A percentile compares a stretch with the other conserved stretches of the same genome.
Evolutionary conservation across 2,329 filamentous ascomycete species (phyloP).

Genomic region (Clonostachys sp.): DNA sequence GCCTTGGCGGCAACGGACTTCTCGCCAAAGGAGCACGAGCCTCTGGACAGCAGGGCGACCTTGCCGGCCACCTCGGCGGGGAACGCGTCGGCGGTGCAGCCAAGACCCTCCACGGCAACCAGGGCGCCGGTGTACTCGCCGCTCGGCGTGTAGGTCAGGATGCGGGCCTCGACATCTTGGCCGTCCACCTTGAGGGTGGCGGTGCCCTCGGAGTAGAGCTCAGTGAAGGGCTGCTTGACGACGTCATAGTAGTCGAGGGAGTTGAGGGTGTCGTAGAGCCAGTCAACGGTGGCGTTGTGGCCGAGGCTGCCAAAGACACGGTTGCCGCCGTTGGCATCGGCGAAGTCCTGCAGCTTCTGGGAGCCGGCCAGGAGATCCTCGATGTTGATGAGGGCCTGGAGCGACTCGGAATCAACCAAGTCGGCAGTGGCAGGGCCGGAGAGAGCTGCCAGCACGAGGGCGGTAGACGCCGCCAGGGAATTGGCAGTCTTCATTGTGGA

Average conservation of each 20-base stretch:
- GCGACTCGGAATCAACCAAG: slow-evolving; percentile 27
- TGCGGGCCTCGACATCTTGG: slow-evolving; percentile 12
- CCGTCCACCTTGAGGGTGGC: slow-evolving; percentile 21
- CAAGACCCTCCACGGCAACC: slow-evolving; percentile 43
- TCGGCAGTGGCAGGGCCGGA: slow-evolving; percentile 10
- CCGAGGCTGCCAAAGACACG: slow-evolving; percentile 37
- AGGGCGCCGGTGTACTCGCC: slow-evolving; percentile 34
- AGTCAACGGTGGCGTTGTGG: slow-evolving; percentile 41
- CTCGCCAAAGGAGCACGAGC: slow-evolving; percentile 50
- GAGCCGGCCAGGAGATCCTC: slow-evolving; percentile 35
- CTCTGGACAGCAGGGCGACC: slow-evolving; percentile 56
- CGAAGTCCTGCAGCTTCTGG: slow-evolving; percentile 37
- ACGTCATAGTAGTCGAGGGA: slow-evolving; percentile 34
- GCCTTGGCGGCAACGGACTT: slow-evolving; percentile 52
- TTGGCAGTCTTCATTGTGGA: slow-evolving; percentile 3
- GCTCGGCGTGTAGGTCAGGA: slow-evolving; percentile 46
- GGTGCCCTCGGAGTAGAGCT: slow-evolving; percentile 25
- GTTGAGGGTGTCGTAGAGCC: slow-evolving; percentile 31
- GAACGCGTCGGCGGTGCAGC: slow-evolving; percentile 49
- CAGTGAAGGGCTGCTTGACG: slow-evolving; percentile 36
- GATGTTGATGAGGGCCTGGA: slow-evolving; percentile 30
- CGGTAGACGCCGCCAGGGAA: background rate
- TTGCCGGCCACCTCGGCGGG: slow-evolving; percentile 45
- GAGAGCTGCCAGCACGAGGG: slow-evolving; percentile 1
- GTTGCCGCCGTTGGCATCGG: slow-evolving; percentile 32